These are phyloP conservation scores for Irpex sp. DNA, from an alignment of 1,284 basidiomycete species.

Conservation along the genomic window DNA sequence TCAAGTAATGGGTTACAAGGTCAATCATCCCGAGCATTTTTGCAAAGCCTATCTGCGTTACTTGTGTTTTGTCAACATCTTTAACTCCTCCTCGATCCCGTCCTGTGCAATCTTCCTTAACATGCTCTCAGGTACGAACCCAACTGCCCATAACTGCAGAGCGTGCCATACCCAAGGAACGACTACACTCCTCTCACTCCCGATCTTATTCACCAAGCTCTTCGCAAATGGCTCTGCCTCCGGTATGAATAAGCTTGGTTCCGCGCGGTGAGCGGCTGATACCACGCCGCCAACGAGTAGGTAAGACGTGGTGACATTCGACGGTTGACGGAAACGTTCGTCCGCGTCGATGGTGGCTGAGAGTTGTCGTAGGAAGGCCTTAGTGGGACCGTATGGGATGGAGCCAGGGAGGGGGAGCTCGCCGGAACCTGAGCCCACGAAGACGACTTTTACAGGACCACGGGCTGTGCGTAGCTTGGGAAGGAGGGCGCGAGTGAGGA, in stretches of 20 bases:
- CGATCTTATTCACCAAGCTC: conserved; percentile 6
- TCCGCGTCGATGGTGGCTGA: conserved; percentile 1
- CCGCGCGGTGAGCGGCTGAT: not conserved
- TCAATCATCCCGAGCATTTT: no score
- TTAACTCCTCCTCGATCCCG: no score
- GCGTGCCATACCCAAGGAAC: conserved; percentile 9
- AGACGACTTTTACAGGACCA: not conserved
- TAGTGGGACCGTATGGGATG: conserved; percentile 4
- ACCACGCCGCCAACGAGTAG: not conserved
- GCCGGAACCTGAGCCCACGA: not conserved
- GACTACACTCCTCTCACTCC: conserved; percentile 7
- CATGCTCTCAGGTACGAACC: not conserved
- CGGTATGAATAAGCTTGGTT: not conserved
- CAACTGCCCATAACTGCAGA: conserved; percentile 4
- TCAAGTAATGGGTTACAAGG: no score
- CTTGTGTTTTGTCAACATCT: no score
- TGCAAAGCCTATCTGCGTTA: no score
- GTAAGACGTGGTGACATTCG: not conserved
- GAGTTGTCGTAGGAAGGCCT: conserved; percentile 6
- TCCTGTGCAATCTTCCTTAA: no score
- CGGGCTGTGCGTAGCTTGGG: not conserved
- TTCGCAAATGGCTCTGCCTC: conserved; percentile 8
- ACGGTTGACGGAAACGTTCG: not conserved
- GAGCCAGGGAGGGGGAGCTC: not conserved
- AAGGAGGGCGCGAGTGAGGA: conserved; percentile 4